Conservation (phyloP, 495 filamentous ascomycete genomes). For the Neurospora terricola region DNA sequence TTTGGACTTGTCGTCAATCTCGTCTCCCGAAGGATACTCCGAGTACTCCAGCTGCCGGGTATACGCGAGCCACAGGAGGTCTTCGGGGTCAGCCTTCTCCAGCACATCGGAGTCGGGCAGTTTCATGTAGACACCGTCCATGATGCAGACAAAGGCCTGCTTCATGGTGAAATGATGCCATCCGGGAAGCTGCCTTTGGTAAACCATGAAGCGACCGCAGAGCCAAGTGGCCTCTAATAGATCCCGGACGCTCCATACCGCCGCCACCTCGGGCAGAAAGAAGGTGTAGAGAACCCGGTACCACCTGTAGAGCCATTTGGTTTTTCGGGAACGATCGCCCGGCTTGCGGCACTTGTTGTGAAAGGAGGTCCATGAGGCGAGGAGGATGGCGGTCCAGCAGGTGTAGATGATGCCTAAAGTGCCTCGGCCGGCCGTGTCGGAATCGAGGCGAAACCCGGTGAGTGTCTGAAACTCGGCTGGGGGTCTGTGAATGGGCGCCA, state of each 20-base stretch:
- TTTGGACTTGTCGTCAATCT: not conserved
- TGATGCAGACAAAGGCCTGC: not conserved
- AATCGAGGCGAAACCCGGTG: not conserved
- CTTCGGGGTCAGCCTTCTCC: not conserved
- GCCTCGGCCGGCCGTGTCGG: not conserved
- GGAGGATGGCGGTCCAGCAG: not conserved
- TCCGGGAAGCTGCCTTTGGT: not conserved
- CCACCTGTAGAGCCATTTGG: not conserved
- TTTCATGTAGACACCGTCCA: not conserved
- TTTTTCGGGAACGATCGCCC: not conserved
- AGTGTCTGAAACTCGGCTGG: not conserved
- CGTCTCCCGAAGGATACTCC: not conserved
- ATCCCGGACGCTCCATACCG: not conserved
- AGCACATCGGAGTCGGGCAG: not conserved
- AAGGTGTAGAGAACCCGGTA: not conserved
- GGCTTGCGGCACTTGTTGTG: not conserved
- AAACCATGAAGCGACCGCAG: not conserved
- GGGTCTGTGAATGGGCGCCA: not conserved
- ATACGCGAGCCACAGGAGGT: not conserved
- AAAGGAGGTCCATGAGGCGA: not conserved
- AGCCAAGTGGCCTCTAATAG: not conserved
- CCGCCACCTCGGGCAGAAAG: not conserved
- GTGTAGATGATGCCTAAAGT: not conserved
- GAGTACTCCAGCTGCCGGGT: not conserved
- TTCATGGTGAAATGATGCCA: not conserved